phyloP scores from a whole-genome alignment of 768 basidiomycete species.

The Tylopilus rubrobrunneus region DNA sequence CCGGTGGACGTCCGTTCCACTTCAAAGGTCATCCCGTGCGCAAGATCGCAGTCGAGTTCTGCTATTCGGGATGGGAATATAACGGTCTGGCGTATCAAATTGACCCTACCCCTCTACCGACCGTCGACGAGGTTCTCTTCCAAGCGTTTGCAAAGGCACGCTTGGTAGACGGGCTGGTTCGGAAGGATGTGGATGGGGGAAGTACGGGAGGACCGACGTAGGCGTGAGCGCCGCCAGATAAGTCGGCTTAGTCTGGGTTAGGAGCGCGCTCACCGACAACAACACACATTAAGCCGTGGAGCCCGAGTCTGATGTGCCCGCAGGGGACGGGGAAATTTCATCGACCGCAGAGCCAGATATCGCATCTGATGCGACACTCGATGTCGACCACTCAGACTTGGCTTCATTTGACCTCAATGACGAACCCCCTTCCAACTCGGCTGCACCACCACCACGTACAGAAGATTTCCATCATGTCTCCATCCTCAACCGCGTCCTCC shows the following conservation, averaged over 20 bases:
- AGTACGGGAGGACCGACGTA: constrained; percentile 91
- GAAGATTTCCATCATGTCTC: constrained; percentile 72
- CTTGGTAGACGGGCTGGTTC: constrained; percentile 73
- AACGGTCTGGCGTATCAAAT: constrained; percentile 84
- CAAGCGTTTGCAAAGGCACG: constrained; percentile 72
- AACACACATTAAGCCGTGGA: background rate
- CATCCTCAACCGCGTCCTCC: constrained; percentile 84
- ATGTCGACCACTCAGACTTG: background rate
- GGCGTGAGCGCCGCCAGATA: constrained; percentile 95
- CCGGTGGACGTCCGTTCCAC: constrained; percentile 46
- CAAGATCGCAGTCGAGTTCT: constrained; percentile 92
- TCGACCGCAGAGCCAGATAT: background rate
- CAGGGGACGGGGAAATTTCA: constrained; percentile 5
- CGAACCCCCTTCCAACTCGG: constrained; percentile 36
- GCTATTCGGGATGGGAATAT: constrained; percentile 90
- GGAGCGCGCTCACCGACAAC: constrained; percentile 52
- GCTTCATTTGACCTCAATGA: constrained; percentile 34
- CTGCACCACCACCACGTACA: constrained; percentile 23
- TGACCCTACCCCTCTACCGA: constrained; percentile 69
- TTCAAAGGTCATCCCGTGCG: constrained; percentile 68
- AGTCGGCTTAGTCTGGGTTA: constrained; percentile 87
- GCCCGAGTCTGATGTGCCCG: constrained; percentile 1
- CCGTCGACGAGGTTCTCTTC: constrained; percentile 87
- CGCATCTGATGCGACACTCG: background rate
- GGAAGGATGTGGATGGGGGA: constrained; percentile 86